Percentiles rank a stretch among this genome's conserved stretches.
phyloP scores from a whole-genome alignment of 345 rosid genomes.

The Brassica juncea region DNA sequence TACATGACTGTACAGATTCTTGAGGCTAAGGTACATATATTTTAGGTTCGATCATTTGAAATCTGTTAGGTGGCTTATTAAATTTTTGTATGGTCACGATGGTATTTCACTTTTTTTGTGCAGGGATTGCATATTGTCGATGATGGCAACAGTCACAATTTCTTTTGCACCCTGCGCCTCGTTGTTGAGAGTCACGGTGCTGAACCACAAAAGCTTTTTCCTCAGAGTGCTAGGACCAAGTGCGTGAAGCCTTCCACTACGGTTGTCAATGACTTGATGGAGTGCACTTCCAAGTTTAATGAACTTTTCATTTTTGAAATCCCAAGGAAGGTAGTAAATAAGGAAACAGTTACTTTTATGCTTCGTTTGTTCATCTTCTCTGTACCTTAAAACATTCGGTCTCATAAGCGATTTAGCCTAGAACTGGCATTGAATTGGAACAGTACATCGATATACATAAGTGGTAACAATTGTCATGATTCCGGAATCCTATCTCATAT shows the following conservation, averaged over 20 bases:
- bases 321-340: slow-evolving; percentile 65
- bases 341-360: slow-evolving; percentile 5
- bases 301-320: slow-evolving; percentile 95
- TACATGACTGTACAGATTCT: slow-evolving; percentile 75
- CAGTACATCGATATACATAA: slow-evolving; percentile 10
- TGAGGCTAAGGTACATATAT: slow-evolving; percentile 71
- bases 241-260: slow-evolving; percentile 78
- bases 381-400: slow-evolving; percentile 1
- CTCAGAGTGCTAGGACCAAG: slow-evolving; percentile 98
- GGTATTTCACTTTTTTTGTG: slow-evolving; percentile 27
- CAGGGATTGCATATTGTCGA: slow-evolving; percentile 80
- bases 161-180: slow-evolving; percentile 92
- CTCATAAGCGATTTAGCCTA: slow-evolving; percentile 16
- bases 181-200: slow-evolving; percentile 73
- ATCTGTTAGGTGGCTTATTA: background rate
- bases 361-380: slow-evolving; percentile 15
- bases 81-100: slow-evolving; percentile 19
- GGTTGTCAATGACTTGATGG: slow-evolving; percentile 41
- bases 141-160: slow-evolving; percentile 90
- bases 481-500: slow-evolving; percentile 14
- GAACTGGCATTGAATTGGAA: slow-evolving; percentile 7
- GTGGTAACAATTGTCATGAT: slow-evolving; percentile 1
- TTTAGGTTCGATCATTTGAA: slow-evolving; percentile 1
- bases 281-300: slow-evolving; percentile 80
- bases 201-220: slow-evolving; percentile 88